Evolutionary conservation across 768 basidiomycete genomes (phyloP).

Genomic region (Lyophyllum decastes): DNA sequence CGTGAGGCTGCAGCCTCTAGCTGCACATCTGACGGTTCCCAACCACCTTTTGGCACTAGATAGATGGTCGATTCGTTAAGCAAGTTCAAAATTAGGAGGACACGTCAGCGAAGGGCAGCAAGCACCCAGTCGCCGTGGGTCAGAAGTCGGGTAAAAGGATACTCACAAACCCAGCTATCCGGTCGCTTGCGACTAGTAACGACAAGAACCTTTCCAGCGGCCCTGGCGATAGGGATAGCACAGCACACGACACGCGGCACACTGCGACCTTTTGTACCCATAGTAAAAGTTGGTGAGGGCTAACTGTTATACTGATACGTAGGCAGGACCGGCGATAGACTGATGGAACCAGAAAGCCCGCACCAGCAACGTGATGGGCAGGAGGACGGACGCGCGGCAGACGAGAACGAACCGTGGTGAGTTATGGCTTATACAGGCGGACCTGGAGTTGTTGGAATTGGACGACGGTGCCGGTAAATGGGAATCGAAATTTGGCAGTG

Average conservation of each 20-base stretch:
- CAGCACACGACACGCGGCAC: constrained; percentile 88
- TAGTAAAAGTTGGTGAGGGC: constrained; percentile 21
- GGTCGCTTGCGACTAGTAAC: constrained; percentile 84
- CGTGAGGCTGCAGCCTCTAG: constrained; percentile 87
- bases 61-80: constrained; percentile 10
- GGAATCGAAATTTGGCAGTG: neutral
- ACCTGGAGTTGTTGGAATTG: neutral
- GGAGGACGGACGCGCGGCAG: constrained; percentile 23
- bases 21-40: constrained; percentile 79
- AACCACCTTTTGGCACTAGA: constrained; percentile 91
- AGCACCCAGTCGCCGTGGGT: constrained; percentile 6
- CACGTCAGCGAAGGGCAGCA: constrained; percentile 8
- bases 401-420: constrained; percentile 15
- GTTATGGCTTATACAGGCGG: constrained; percentile 11
- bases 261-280: constrained; percentile 74
- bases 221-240: constrained; percentile 79
- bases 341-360: constrained; percentile 28
- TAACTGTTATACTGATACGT: constrained; percentile 8
- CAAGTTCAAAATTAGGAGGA: constrained; percentile 4
- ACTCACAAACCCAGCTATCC: constrained; percentile 89
- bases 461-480: neutral
- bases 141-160: constrained; percentile 10
- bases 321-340: constrained; percentile 1
- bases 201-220: constrained; percentile 77
- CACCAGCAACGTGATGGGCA: constrained; percentile 21